Evolutionary conservation across 441 rosid genomes (phyloP).

Genomic region (Geranium incanum): DNA sequence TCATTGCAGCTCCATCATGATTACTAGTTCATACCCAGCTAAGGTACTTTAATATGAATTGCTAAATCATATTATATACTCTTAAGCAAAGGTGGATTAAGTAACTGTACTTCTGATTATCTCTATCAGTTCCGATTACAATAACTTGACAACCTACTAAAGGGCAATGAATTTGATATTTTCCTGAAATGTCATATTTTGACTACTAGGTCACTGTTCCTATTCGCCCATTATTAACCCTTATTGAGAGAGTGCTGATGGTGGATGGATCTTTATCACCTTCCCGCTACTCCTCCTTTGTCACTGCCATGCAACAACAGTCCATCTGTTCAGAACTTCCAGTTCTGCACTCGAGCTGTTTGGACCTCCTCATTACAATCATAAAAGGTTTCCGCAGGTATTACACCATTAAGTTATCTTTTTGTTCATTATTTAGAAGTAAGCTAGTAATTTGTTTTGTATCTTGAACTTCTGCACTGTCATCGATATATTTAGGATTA

Average conservation of each 20-base stretch:
- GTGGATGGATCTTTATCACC: slow-evolving; percentile 67
- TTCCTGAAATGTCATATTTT: slow-evolving; percentile 20
- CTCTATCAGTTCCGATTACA: background rate
- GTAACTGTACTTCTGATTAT: slow-evolving; percentile 9
- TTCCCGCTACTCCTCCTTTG: slow-evolving; percentile 32
- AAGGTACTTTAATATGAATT: slow-evolving; percentile 40
- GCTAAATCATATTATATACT: background rate
- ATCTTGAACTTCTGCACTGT: background rate
- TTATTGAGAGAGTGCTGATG: slow-evolving; percentile 69
- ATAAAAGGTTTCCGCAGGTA: slow-evolving; percentile 72
- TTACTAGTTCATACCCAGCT: slow-evolving; percentile 52
- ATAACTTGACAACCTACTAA: slow-evolving; percentile 10
- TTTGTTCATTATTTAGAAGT: background rate
- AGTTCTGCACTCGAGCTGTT: slow-evolving; percentile 45
- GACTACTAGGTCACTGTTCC: slow-evolving; percentile 50
- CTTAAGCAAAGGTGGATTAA: slow-evolving; percentile 8
- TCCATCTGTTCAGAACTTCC: slow-evolving; percentile 76
- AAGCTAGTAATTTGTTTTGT: background rate
- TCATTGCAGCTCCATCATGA: slow-evolving; percentile 53
- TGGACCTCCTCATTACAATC: slow-evolving; percentile 58
- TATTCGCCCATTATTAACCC: slow-evolving; percentile 50
- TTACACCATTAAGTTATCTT: background rate
- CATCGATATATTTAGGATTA: background rate
- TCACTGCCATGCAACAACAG: slow-evolving; percentile 65
- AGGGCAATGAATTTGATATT: slow-evolving; percentile 2